Conservation (phyloP, 495 filamentous ascomycete species). For the Aspergillus cavernicola region DNA sequence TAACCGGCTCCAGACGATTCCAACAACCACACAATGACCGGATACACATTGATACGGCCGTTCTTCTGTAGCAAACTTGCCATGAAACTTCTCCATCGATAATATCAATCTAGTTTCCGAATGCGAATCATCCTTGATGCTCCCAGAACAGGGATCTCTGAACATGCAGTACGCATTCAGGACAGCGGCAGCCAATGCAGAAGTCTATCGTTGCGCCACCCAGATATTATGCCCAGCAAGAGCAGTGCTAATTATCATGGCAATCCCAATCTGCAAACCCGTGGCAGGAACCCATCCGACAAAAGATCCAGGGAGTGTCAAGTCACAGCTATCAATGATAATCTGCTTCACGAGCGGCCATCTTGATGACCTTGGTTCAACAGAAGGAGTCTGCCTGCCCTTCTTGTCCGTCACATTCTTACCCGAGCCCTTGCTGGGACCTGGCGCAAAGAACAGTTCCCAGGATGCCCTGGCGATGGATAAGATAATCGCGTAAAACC, state of each 20-base stretch:
- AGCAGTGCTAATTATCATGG: constrained; percentile 9
- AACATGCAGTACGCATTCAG: no score
- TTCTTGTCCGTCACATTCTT: not conserved
- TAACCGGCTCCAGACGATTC: no score
- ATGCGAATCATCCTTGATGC: no score
- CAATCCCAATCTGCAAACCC: constrained; percentile 3
- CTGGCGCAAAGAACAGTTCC: not conserved
- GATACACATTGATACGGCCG: no score
- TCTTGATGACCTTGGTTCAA: not conserved
- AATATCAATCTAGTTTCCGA: no score
- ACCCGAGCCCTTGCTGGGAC: not conserved
- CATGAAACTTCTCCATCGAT: no score
- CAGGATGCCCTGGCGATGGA: not conserved
- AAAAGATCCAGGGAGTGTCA: constrained; percentile 8
- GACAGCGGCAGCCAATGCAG: no score
- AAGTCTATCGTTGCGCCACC: no score
- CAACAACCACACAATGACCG: no score
- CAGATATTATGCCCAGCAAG: not conserved
- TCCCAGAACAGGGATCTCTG: no score
- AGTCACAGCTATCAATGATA: constrained; percentile 5
- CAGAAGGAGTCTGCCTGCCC: not conserved
- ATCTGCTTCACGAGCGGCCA: constrained; percentile 3
- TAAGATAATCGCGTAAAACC: constrained; percentile 7
- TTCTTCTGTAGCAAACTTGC: no score
- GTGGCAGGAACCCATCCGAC: constrained; percentile 7